A percentile compares a stretch with the other conserved stretches of the same genome.
These are phyloP conservation scores for Cicer pinnatifidum DNA, from an alignment of 306 rosid species.

Conservation along the genomic window DNA sequence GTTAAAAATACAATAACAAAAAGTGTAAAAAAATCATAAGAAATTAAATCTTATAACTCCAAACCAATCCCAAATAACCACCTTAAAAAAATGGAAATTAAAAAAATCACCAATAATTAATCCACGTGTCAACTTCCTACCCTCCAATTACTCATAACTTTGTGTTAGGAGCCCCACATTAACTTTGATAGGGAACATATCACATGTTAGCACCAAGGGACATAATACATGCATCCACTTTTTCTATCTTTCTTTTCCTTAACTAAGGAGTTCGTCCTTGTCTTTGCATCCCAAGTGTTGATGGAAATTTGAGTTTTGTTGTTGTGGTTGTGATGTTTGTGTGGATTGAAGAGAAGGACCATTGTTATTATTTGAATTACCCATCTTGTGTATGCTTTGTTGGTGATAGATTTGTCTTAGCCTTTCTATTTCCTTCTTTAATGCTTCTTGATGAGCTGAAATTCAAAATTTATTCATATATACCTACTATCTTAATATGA, in stretches of 20 bases:
- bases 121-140: constrained; percentile 54
- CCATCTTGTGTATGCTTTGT: constrained; percentile 69
- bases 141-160: constrained; percentile 43
- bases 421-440: constrained; percentile 90
- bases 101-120: constrained; percentile 36
- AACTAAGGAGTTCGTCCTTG: constrained; percentile 56
- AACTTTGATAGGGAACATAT: constrained; percentile 55
- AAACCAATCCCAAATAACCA: constrained; percentile 51
- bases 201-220: constrained; percentile 59
- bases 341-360: constrained; percentile 35
- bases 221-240: constrained; percentile 23
- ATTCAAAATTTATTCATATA: not conserved
- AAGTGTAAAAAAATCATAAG: constrained; percentile 1
- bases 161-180: constrained; percentile 54
- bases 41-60: constrained; percentile 39
- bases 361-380: constrained; percentile 39
- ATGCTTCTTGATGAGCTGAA: constrained; percentile 93
- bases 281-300: constrained; percentile 44
- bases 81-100: not conserved
- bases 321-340: constrained; percentile 44
- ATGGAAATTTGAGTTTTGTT: constrained; percentile 21
- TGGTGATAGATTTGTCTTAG: constrained; percentile 86
- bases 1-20: constrained; percentile 21
- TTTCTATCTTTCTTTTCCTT: constrained; percentile 29
- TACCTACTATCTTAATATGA: constrained; percentile 19